Conservation (phyloP, 164 flowering plant species). For the Saururus chinensis region DNA sequence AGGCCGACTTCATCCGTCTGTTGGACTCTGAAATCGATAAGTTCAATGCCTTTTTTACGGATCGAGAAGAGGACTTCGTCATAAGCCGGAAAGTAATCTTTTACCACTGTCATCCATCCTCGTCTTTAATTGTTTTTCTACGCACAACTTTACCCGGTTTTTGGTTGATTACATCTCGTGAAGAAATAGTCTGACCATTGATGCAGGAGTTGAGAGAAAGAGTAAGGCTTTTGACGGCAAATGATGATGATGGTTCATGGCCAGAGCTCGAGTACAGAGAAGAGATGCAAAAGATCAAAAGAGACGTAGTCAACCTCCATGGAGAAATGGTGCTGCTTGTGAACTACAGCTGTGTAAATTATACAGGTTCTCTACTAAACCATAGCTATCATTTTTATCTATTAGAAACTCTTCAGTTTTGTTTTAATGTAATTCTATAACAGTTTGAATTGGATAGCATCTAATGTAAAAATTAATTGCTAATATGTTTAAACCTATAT, state of each 20-base stretch:
- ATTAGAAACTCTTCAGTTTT: too few species aligned
- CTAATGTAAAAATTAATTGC: neutral
- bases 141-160: neutral
- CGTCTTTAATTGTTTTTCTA: neutral
- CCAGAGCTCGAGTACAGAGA: constrained; percentile 33
- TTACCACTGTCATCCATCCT: neutral
- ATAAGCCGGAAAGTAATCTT: constrained; percentile 51
- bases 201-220: constrained; percentile 63
- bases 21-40: constrained; percentile 72
- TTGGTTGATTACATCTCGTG: neutral
- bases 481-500: too few species aligned
- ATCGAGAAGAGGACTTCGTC: constrained; percentile 77
- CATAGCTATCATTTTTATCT: neutral
- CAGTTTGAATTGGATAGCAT: too few species aligned
- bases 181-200: neutral
- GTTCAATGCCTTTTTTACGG: constrained; percentile 75
- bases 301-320: constrained; percentile 69
- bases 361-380: constrained; percentile 42
- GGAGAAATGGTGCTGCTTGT: constrained; percentile 85
- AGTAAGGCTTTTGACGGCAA: constrained; percentile 31
- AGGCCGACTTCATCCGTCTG: constrained; percentile 44
- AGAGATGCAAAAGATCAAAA: constrained; percentile 47
- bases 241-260: constrained; percentile 33
- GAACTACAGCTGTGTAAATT: constrained; percentile 76
- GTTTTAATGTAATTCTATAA: too few species aligned